These are phyloP conservation scores for Xylariaceae sp. DNA, from an alignment of 2,329 filamentous ascomycete genomes.

Conservation along the genomic window DNA sequence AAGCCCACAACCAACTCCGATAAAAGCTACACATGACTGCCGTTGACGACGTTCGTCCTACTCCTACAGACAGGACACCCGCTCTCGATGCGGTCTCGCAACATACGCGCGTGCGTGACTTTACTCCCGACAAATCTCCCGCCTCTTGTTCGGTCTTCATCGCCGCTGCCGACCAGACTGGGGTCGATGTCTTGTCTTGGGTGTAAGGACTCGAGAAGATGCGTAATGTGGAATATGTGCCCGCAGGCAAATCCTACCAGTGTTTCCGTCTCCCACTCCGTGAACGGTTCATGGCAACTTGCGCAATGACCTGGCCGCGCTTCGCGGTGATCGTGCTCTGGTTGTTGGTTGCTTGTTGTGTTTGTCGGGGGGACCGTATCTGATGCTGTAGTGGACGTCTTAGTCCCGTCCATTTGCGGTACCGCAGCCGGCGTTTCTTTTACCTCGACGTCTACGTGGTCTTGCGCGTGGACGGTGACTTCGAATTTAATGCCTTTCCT, in stretches of 20 bases:
- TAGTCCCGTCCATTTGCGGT: constrained; percentile 26
- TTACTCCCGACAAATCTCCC: constrained; percentile 78
- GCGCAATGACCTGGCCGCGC: constrained; percentile 61
- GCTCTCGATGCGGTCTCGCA: constrained; percentile 69
- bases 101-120: constrained; percentile 79
- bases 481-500: constrained; percentile 89
- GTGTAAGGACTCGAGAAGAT: constrained; percentile 62
- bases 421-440: constrained; percentile 39
- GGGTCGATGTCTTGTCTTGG: constrained; percentile 49
- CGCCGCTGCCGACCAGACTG: constrained; percentile 25
- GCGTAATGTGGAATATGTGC: constrained; percentile 78
- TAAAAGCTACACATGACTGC: background rate
- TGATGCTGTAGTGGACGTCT: constrained; percentile 22
- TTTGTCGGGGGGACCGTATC: constrained; percentile 20
- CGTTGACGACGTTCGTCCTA: constrained; percentile 35
- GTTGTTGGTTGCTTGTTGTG: constrained; percentile 32
- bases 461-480: constrained; percentile 53
- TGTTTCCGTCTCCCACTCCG: constrained; percentile 67
- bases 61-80: constrained; percentile 64
- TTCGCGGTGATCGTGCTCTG: constrained; percentile 35
- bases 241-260: constrained; percentile 81
- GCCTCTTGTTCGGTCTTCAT: constrained; percentile 45
- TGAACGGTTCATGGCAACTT: constrained; percentile 58
- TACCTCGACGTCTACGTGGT: constrained; percentile 48
- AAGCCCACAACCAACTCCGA: background rate